These are phyloP conservation scores for Penicillium psychrofluorescens DNA, from an alignment of 495 filamentous ascomycete species.

Conservation along the genomic window DNA sequence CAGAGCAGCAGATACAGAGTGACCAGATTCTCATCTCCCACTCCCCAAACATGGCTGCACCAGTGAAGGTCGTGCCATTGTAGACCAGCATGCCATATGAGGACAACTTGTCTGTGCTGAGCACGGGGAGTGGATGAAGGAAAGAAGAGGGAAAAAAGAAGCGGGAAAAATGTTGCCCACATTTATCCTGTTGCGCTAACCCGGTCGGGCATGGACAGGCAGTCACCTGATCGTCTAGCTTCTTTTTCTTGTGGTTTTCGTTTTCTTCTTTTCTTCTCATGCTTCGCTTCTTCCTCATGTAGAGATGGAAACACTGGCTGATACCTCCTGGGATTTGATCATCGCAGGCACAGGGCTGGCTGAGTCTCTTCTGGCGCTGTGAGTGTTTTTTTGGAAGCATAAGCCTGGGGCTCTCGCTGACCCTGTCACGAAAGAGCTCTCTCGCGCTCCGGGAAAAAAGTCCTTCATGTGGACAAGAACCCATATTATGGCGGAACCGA, in stretches of 20 bases:
- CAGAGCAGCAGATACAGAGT: slow-evolving; percentile 96
- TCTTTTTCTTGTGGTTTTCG: slow-evolving; percentile 10
- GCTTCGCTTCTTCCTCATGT: too few species aligned
- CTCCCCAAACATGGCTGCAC: slow-evolving; percentile 42
- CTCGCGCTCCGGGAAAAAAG: slow-evolving; percentile 82
- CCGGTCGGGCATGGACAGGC: too few species aligned
- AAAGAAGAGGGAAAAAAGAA: slow-evolving; percentile 20
- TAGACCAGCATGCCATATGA: slow-evolving; percentile 37
- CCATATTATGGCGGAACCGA: slow-evolving; percentile 81
- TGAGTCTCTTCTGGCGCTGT: slow-evolving; percentile 92
- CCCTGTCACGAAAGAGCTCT: slow-evolving; percentile 63
- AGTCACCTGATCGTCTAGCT: too few species aligned
- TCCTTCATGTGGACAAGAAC: slow-evolving; percentile 85
- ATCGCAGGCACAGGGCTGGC: slow-evolving; percentile 84
- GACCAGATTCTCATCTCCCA: slow-evolving; percentile 61
- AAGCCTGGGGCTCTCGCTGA: slow-evolving; percentile 47
- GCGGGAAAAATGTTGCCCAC: too few species aligned
- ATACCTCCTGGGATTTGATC: slow-evolving; percentile 83
- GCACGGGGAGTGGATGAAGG: slow-evolving; percentile 38
- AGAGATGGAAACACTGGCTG: slow-evolving; percentile 70
- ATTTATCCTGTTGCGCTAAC: too few species aligned
- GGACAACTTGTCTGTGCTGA: slow-evolving; percentile 47
- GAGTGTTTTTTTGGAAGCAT: slow-evolving; percentile 32
- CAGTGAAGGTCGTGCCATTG: slow-evolving; percentile 64
- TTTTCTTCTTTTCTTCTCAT: slow-evolving; percentile 7